Evolutionary conservation across 495 filamentous ascomycete genomes (phyloP).

Genomic region (Aspergillus biplanus): DNA sequence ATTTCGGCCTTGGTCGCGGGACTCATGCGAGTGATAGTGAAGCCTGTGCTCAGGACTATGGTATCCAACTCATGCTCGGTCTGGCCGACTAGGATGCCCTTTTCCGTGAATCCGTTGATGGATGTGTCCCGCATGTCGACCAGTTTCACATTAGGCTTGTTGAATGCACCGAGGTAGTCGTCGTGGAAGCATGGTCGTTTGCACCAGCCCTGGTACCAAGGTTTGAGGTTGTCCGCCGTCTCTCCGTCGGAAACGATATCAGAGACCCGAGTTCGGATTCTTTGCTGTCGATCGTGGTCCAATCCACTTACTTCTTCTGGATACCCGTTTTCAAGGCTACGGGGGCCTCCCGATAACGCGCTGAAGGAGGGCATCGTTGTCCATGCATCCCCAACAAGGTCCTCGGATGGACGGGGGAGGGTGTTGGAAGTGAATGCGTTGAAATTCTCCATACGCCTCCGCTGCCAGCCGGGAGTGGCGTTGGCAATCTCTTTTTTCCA

Average conservation of each 20-base stretch:
- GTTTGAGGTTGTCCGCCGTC: conserved; percentile 6
- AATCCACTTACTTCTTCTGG: background rate
- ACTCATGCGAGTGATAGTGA: background rate
- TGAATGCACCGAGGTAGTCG: conserved; percentile 25
- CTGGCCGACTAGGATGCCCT: conserved; percentile 32
- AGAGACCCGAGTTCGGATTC: background rate
- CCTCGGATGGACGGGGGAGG: conserved; percentile 13
- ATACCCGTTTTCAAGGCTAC: background rate
- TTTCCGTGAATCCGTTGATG: conserved; percentile 24
- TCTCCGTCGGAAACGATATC: background rate
- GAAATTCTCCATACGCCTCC: conserved; percentile 38
- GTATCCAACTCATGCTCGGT: conserved; percentile 41
- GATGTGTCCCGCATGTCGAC: conserved; percentile 36
- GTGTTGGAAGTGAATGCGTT: conserved; percentile 25
- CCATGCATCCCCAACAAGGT: conserved; percentile 50
- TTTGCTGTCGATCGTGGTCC: background rate
- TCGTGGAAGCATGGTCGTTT: conserved; percentile 12
- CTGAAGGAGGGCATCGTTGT: conserved; percentile 23
- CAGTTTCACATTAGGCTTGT: conserved; percentile 33
- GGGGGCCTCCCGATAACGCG: background rate
- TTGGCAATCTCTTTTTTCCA: conserved; percentile 44
- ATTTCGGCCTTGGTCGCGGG: background rate
- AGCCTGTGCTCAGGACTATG: conserved; percentile 42
- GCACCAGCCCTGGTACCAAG: conserved; percentile 6
- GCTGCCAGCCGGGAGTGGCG: conserved; percentile 45